A percentile compares a stretch with the other conserved stretches of the same genome.
Conservation (phyloP, 2,329 filamentous ascomycete species). For the Teratosphaeria destructans region DNA sequence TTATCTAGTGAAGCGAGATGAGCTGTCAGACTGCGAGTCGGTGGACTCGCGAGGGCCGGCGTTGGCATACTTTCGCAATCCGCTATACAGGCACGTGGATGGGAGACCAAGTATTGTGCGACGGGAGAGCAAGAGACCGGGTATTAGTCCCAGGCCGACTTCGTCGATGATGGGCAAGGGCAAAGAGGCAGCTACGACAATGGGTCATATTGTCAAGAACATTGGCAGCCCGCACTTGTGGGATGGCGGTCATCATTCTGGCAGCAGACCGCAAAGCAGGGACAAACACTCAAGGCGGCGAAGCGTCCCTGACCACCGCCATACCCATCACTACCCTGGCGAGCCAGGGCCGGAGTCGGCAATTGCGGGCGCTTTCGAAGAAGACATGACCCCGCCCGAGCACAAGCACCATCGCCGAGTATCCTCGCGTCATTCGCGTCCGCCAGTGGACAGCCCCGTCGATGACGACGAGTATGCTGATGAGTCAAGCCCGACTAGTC, state of each 20-base stretch:
- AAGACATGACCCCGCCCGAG: conserved; percentile 1
- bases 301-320: conserved; percentile 13
- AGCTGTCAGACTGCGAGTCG: conserved; percentile 23
- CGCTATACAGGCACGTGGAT: conserved; percentile 37
- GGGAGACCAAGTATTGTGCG: conserved; percentile 34
- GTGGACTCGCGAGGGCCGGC: conserved; percentile 37
- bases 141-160: conserved; percentile 22
- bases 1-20: conserved; percentile 9
- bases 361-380: conserved; percentile 1
- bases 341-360: conserved; percentile 1
- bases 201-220: conserved; percentile 26
- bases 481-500: conserved; percentile 2
- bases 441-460: background rate
- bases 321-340: conserved; percentile 14
- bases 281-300: conserved; percentile 12
- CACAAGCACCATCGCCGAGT: conserved; percentile 5
- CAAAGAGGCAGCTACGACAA: conserved; percentile 25
- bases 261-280: conserved; percentile 12
- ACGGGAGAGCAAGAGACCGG: conserved; percentile 25
- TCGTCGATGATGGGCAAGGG: conserved; percentile 22
- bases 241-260: conserved; percentile 18
- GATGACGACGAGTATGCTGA: conserved; percentile 4
- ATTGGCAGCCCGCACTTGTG: conserved; percentile 28
- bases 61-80: conserved; percentile 39
- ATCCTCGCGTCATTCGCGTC: background rate